phyloP scores from a whole-genome alignment of 2,329 filamentous ascomycete genomes.

The Colletotrichum sp. region DNA sequence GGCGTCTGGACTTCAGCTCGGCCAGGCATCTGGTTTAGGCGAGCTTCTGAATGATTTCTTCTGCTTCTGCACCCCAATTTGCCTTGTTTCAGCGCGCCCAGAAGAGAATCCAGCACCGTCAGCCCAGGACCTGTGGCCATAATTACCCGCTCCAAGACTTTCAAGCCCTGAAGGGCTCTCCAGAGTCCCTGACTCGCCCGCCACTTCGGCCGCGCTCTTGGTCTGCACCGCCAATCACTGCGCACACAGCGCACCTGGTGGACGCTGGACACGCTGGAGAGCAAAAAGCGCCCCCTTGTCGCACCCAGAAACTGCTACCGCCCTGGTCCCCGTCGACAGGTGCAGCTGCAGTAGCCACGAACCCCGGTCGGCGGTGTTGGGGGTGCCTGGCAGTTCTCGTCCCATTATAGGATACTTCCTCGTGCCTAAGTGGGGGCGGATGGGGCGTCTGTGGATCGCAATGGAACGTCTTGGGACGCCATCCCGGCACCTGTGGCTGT shows the following conservation, averaged over 20 bases:
- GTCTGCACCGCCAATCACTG: background rate
- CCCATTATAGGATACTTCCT: conserved; percentile 5
- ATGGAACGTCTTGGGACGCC: background rate
- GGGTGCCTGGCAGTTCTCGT: background rate
- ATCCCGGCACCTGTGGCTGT: background rate
- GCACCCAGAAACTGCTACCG: background rate
- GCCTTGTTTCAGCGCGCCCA: conserved; percentile 6
- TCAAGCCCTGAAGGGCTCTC: background rate
- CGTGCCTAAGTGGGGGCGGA: background rate
- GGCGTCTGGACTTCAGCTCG: background rate
- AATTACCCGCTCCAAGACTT: background rate
- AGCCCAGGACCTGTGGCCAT: background rate
- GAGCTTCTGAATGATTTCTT: background rate
- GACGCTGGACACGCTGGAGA: background rate
- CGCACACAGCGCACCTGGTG: background rate
- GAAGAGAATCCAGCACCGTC: background rate
- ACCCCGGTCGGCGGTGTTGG: background rate
- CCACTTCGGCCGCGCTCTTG: background rate
- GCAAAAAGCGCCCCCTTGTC: background rate
- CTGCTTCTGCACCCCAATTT: background rate
- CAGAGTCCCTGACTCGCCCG: conserved; percentile 3
- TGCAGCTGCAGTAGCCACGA: background rate
- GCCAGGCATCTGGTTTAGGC: background rate
- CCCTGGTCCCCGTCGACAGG: background rate
- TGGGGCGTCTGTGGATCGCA: background rate